Percentiles rank a stretch among this genome's conserved stretches.
phyloP scores from a whole-genome alignment of 805 yeast genomes.

The Candida koratica region DNA sequence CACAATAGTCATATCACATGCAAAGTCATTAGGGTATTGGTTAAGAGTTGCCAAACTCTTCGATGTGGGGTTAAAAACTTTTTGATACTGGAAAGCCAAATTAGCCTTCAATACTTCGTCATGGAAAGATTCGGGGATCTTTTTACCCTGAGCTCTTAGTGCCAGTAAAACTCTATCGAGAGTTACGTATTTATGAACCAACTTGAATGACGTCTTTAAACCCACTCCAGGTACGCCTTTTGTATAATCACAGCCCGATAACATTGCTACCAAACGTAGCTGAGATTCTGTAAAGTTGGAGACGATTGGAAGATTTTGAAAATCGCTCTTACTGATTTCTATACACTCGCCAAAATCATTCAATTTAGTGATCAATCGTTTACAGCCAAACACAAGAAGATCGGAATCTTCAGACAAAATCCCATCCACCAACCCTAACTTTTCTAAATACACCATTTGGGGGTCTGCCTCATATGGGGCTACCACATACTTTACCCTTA shows the following conservation, averaged over 20 bases:
- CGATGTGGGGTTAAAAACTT: constrained; percentile 71
- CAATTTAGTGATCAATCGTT: constrained; percentile 70
- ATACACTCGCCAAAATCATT: constrained; percentile 72
- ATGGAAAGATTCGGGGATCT: constrained; percentile 54
- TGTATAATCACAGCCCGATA: constrained; percentile 97
- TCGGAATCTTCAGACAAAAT: constrained; percentile 95
- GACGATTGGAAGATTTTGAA: constrained; percentile 48
- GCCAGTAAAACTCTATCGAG: constrained; percentile 55
- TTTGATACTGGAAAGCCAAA: constrained; percentile 76
- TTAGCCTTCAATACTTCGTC: constrained; percentile 63
- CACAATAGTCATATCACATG: constrained; percentile 38
- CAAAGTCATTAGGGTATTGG: constrained; percentile 45
- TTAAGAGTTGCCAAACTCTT: constrained; percentile 54
- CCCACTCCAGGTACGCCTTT: constrained; percentile 83
- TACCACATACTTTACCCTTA: constrained; percentile 67
- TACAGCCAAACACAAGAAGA: constrained; percentile 82
- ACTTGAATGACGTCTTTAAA: constrained; percentile 63
- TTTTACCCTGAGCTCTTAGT: constrained; percentile 59
- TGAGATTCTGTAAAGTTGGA: constrained; percentile 51
- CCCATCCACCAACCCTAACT: constrained; percentile 69
- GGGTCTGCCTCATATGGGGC: constrained; percentile 99
- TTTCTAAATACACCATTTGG: constrained; percentile 88
- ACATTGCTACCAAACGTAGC: constrained; percentile 70
- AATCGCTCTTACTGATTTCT: constrained; percentile 58
- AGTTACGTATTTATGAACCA: constrained; percentile 49